These are phyloP conservation scores for Coniella lustricola DNA, from an alignment of 2,329 filamentous ascomycete species.

Conservation along the genomic window DNA sequence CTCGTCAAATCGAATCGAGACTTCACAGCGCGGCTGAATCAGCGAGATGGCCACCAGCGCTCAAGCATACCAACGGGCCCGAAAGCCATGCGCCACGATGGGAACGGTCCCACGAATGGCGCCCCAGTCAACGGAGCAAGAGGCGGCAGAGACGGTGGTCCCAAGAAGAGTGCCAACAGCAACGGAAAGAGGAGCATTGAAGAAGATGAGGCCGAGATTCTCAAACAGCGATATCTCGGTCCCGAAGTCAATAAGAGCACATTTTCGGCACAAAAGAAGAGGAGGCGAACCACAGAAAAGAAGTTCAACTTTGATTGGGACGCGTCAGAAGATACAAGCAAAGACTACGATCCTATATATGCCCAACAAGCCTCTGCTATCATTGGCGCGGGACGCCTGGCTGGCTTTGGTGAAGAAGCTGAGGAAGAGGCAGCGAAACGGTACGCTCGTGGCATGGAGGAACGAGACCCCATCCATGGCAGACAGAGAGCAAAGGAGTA, in stretches of 20 bases:
- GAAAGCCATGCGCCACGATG: constrained; percentile 52
- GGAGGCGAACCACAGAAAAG: constrained; percentile 83
- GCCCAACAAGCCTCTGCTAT: constrained; percentile 61
- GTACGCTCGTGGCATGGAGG: constrained; percentile 62
- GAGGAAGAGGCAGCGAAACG: constrained; percentile 48
- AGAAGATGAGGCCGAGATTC: constrained; percentile 65
- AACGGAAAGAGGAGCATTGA: constrained; percentile 40
- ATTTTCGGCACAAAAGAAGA: constrained; percentile 94
- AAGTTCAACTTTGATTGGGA: constrained; percentile 99
- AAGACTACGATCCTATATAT: constrained; percentile 76
- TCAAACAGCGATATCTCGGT: constrained; percentile 82
- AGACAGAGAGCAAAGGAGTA: constrained; percentile 69
- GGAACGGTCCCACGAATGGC: constrained; percentile 4
- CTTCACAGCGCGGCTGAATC: constrained; percentile 19
- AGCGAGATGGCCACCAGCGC: constrained; percentile 19
- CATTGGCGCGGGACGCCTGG: constrained; percentile 35
- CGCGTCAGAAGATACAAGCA: constrained; percentile 83
- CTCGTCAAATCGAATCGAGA: constrained; percentile 22
- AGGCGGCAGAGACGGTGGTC: constrained; percentile 5
- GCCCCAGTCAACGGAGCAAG: constrained; percentile 20
- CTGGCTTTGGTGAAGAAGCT: constrained; percentile 46
- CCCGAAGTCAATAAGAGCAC: constrained; percentile 74
- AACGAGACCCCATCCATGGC: constrained; percentile 70
- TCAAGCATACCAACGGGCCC: constrained; percentile 61
- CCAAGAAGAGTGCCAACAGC: constrained; percentile 29